phyloP scores from a whole-genome alignment of 495 filamentous ascomycete species.

The Neurospora sp. region DNA sequence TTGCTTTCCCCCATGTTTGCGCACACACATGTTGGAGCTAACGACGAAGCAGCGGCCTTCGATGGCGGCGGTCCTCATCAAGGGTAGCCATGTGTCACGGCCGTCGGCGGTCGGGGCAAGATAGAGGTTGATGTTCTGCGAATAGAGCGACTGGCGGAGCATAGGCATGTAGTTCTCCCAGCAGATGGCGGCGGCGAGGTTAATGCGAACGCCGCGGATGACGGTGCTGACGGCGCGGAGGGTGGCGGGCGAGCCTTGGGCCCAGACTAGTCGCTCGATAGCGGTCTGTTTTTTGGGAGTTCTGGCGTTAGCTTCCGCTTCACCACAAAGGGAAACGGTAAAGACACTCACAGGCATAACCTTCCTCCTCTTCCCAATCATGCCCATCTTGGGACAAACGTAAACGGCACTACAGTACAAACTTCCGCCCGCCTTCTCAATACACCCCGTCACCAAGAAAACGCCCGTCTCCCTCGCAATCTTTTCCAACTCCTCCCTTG shows the following conservation, averaged over 20 bases:
- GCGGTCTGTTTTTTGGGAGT: conserved; percentile 47
- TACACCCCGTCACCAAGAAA: conserved; percentile 67
- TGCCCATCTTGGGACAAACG: conserved; percentile 61
- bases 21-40: conserved; percentile 74
- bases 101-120: conserved; percentile 86
- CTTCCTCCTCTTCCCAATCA: conserved; percentile 82
- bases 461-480: conserved; percentile 67
- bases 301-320: background rate
- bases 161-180: conserved; percentile 98
- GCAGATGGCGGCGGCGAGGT: conserved; percentile 79
- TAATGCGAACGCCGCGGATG: conserved; percentile 69
- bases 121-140: conserved; percentile 88
- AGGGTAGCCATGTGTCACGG: conserved; percentile 71
- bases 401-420: conserved; percentile 80
- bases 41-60: conserved; percentile 86
- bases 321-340: background rate
- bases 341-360: conserved; percentile 62
- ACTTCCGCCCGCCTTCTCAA: conserved; percentile 72
- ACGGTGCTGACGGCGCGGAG: conserved; percentile 71
- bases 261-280: conserved; percentile 79
- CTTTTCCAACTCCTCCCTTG: conserved; percentile 66
- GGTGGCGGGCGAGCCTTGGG: conserved; percentile 71
- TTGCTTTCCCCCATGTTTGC: conserved; percentile 1
- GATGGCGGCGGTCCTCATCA: conserved; percentile 70
- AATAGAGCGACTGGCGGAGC: conserved; percentile 60